A percentile compares a stretch with the other conserved stretches of the same genome.
Conservation (phyloP, 441 rosid species). For the Syzygium syzygioides region DNA sequence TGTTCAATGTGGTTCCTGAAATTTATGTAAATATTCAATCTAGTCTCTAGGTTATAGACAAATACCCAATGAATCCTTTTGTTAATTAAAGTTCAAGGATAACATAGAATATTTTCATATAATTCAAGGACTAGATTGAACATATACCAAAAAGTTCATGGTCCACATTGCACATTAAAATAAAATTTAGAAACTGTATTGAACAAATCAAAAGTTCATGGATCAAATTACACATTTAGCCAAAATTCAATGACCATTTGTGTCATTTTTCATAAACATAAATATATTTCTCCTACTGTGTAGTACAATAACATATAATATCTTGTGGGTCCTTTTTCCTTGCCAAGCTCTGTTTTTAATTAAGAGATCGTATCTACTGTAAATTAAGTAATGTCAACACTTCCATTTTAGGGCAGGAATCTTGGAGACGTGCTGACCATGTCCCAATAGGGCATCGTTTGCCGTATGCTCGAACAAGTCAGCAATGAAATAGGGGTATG, state of each 20-base stretch:
- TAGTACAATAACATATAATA: neutral
- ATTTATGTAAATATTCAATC: no score
- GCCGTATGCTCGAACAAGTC: neutral
- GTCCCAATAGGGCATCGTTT: neutral
- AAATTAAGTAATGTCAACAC: neutral
- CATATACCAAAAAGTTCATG: no score
- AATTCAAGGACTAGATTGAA: no score
- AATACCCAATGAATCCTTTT: no score
- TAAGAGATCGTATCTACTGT: neutral
- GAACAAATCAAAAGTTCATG: no score
- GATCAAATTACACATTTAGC: no score
- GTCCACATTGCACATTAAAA: no score
- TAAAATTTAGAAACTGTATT: no score
- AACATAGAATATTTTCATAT: no score
- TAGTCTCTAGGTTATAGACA: no score
- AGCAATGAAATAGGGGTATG: neutral
- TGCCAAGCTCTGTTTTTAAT: neutral
- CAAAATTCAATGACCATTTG: neutral
- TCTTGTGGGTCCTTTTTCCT: neutral
- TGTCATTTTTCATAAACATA: neutral
- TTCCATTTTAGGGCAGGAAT: neutral
- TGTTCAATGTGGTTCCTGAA: no score
- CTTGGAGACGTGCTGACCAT: neutral
- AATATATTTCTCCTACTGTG: neutral
- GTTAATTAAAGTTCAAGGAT: no score